Base-by-base conservation (phyloP, 1,284 basidiomycete species). In the Cystobasidium pallidum region DNA sequence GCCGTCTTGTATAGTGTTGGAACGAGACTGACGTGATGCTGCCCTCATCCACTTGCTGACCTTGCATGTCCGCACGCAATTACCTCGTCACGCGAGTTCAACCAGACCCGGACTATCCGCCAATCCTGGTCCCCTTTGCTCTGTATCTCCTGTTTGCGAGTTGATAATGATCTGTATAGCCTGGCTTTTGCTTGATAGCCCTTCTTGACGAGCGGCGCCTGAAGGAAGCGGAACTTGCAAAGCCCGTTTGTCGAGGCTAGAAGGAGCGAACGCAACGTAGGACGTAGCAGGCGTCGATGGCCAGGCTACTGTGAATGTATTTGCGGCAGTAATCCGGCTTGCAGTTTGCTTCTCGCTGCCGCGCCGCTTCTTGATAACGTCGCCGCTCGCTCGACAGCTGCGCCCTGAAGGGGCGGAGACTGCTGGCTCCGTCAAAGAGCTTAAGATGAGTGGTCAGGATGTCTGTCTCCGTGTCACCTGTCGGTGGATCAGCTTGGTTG, bases 11-110 rank as follows among this genome's bases (percentile, higher is more conserved):
- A 10, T 36, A 3, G 15, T n/a, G 3, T 7, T 17, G 3, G 13
- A 43, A 15, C n/a, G n/a, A 21, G 28, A 64, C 62, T 64, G 13
- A 64, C 62, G 62, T 64, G 32, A 64, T 64, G 47, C 30, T 64
- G 47, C 62, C 62, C 30, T 64, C 62, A 19, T 64, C 62, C 24
- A 28, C 62, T 24, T 19, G n/a, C 47, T 36, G 43, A 8, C 28
- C 39, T 21, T 32, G 32, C 43, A 64, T 64, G 62, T 11, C 32
- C 19, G 13, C 19, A 36, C n/a, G 3, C 8, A 47, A 28, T 15
- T 3, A 61, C 30, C 58, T 24, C 39, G 39, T 8, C 36, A 32
- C 58, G 8, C 36, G 45, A 39, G 19, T 11, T 39, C 30, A 24
- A 61, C 39, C 58, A 61, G 21, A 6, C 10, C 58, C 19, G 32